A percentile compares a stretch with the other conserved stretches of the same genome.
Conservation (phyloP, 495 filamentous ascomycete genomes). For the Coniosporium apollinis region DNA sequence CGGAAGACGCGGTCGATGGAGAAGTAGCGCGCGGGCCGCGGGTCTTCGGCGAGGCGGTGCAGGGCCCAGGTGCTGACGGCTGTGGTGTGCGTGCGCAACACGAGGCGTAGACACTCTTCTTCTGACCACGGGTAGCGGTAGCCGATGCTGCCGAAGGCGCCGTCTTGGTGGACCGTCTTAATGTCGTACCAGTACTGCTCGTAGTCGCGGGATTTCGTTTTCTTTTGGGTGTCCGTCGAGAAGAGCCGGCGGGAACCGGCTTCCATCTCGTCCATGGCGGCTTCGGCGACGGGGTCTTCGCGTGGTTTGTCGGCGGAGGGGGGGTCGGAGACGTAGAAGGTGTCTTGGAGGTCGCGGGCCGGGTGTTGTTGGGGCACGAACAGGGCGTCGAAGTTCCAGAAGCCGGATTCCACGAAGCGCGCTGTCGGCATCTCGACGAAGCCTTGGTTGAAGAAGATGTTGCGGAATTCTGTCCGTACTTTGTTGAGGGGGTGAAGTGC, state of each 20-base stretch:
- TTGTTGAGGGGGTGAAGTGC: constrained; percentile 91
- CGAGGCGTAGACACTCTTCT: constrained; percentile 76
- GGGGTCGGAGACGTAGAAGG: constrained; percentile 93
- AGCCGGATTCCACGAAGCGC: constrained; percentile 83
- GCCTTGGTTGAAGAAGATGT: constrained; percentile 92
- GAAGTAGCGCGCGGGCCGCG: constrained; percentile 80
- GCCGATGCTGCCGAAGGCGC: constrained; percentile 84
- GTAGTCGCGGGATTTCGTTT: constrained; percentile 41
- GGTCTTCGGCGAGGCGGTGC: constrained; percentile 68
- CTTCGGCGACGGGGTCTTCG: constrained; percentile 39
- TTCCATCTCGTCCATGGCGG: constrained; percentile 22
- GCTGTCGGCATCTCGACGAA: constrained; percentile 70
- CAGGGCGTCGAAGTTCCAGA: constrained; percentile 98
- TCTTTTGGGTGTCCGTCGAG: constrained; percentile 23
- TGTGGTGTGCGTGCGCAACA: constrained; percentile 92
- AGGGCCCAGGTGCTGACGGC: constrained; percentile 76
- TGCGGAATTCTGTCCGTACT: constrained; percentile 81
- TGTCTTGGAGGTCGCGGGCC: constrained; percentile 90
- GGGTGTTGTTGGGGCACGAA: constrained; percentile 97
- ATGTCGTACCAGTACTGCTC: constrained; percentile 78
- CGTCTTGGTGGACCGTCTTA: constrained; percentile 60
- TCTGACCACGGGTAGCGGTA: constrained; percentile 87
- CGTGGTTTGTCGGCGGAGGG: constrained; percentile 56
- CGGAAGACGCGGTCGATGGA: constrained; percentile 95
- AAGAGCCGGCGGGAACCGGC: constrained; percentile 16